Base-by-base conservation (phyloP, 2,329 filamentous ascomycete genomes). In the Aspergillus hiratsukae region DNA sequence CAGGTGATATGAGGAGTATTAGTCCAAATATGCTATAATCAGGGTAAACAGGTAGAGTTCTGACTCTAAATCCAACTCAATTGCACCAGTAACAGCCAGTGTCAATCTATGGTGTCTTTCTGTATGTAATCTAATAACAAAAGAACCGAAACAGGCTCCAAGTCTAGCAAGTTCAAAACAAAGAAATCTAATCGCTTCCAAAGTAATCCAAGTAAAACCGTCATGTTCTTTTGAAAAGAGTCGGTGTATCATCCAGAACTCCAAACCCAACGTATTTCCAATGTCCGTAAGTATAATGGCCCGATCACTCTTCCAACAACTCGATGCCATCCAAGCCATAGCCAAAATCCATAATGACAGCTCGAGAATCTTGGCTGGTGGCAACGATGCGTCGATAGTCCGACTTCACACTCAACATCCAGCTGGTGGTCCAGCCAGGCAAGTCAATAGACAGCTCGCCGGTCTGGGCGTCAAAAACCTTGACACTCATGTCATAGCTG, bases 321-420 rank as follows among this genome's bases (percentile, higher is more conserved):
- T 83, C 80, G 58, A 81, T 77, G 29, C 80, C 81, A 58, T 80
- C 72, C 54, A 84, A 74, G 19, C 78, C 76, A 66, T 82, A 83
- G 17, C 85, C 94, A 77, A 97, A 99, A 76, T 99, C 94, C 81
- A 97, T 87, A 58, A 99, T 88, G 57, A 97, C 77, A 52, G 95
- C 91, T 70, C 95, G 88, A 35, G 92, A 89, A 68, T 97, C 92
- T 74, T 99, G 94, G 51, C 92, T 94, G 0, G 93, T 96, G 66
- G 91, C 94, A 60, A 99, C 90, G 61, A 99, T 94, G 59, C 94
- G 86, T 57, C 93, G 83, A 74, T 97, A 97, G 71, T 99, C 93
- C 61, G 90, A 92, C 81, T 97, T 97, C 52, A 94, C 94, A 61
- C 90, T 92, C 57, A 99, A 78, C 68, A 99, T 95, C 94, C 94